Evolutionary conservation across 495 filamentous ascomycete species (phyloP), one percentile per base, ranked within the genome.

Genomic region (Aspergillus saccharolyticus): DNA sequence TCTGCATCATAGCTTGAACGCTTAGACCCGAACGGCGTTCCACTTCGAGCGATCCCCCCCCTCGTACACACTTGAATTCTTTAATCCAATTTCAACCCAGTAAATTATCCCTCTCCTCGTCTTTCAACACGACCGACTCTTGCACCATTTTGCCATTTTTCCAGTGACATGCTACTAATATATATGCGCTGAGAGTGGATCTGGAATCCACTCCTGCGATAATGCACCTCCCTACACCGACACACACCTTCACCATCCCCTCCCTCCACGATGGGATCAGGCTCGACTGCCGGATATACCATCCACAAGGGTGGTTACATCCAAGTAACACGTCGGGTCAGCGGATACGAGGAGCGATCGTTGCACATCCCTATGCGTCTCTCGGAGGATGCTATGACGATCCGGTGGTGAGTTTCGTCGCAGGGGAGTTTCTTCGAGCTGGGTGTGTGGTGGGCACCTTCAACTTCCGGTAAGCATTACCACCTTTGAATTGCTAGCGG

Each of bases 291-390:
- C 86, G 92, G 33, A 67, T 98, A 39, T 94, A 92, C 70, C 84
- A 91, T 47, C 88, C 90, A 9, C 51, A 44, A 48, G 5, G 56
- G 39, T 42, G 69, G 44, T 46, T 74, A 64, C 17, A 70, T 72
- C 57, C 70, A 58, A 39, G 67, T 57, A 43, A 44, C 17, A 6
- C 56, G 45, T 22, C 63, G n/a, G 43, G 62, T 19, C 80, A 79
- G 78, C 62, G 56, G 10, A 74, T 75, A 50, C 80, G 80, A 56
- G 88, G 84, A 12, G 92, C 90, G 3, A 80, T 97, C 19, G 68
- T 98, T 21, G 93, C 92, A 0, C 94, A 97, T 70, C 92, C 94
- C 0, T 98, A 97, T 59, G 90, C 91, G 18, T 83, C 88, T 0
- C 74, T 97, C 6, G 94, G 94, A 12, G 94, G 94, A 5, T 86